Evolutionary conservation across 1,284 basidiomycete species (phyloP), one percentile per base, ranked within the genome.

Genomic region (Sphagnurus paluster): DNA sequence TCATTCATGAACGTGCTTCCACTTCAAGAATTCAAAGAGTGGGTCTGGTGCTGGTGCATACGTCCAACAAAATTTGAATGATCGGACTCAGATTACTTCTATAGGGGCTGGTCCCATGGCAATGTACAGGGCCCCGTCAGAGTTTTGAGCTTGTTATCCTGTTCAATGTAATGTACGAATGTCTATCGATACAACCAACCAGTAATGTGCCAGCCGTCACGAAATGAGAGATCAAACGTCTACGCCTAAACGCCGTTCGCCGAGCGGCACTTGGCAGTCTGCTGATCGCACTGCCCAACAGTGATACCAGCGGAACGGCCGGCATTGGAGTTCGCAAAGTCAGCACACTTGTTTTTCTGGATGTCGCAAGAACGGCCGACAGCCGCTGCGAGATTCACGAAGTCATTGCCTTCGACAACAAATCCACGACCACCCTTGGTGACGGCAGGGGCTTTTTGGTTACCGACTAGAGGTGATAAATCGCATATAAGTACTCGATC

Each of bases 281-380:
- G 79, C 38, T 59, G 50, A 45, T 76, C 75, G 59, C 80, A 81
- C 44, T 77, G 74, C 6, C 63, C 57, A 44, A 80, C 79, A 26
- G 70, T 68, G 52, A 82, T 61, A 25, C 65, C 69, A 35, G 58
- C 33, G 25, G 54, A 44, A 42, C 54, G 56, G 25, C 65, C 66
- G 23, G 56, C 57, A 21, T 62, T 61, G 17, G 71, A 70, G 61
- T 73, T 74, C 17, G 72, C 72, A 23, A 69, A 56, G 56, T 77
- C 67, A 26, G 75, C 74, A 50, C 76, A 82, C 50, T 67, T 42
- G 65, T 81, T 81, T 60, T 81, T 70, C 64, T 81, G 79, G 29
- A 80, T 72, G 53, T 80, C 78, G 64, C 82, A 83, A 5, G 77
- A 79, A 38, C 81, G 75, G 7, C 68, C 69, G 43, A 83, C 68